These are phyloP conservation scores for Cladorrhinum samala DNA, from an alignment of 495 filamentous ascomycete genomes.

Conservation along the genomic window DNA sequence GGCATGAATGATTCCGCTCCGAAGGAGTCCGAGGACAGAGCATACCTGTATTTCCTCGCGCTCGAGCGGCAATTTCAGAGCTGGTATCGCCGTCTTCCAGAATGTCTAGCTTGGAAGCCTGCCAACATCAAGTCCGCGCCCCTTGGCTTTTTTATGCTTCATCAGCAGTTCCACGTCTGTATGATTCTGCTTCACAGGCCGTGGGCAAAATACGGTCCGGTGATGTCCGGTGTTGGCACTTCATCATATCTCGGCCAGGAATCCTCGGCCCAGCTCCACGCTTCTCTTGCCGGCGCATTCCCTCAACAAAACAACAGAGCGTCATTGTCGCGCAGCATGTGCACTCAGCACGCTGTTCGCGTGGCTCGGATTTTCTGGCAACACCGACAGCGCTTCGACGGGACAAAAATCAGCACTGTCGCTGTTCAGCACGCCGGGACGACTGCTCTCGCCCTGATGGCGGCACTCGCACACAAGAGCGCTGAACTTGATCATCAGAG, in stretches of 20 bases:
- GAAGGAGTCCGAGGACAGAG: conserved; percentile 31
- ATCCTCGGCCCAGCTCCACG: conserved; percentile 2
- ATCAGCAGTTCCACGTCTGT: conserved; percentile 47
- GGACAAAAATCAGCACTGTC: conserved; percentile 36
- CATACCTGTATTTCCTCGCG: conserved; percentile 40
- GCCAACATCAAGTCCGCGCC: conserved; percentile 45
- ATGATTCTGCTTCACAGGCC: conserved; percentile 47
- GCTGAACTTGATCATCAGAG: conserved; percentile 28
- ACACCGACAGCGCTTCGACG: conserved; percentile 45
- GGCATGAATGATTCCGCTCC: conserved; percentile 10
- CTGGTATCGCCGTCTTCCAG: conserved; percentile 47
- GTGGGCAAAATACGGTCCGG: conserved; percentile 40
- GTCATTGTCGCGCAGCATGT: conserved; percentile 40
- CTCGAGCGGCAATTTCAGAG: conserved; percentile 45
- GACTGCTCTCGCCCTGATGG: conserved; percentile 46
- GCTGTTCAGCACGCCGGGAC: conserved; percentile 48
- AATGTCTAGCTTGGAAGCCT: conserved; percentile 41
- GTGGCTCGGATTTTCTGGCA: conserved; percentile 48
- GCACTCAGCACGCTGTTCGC: conserved; percentile 47
- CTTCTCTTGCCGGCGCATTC: conserved; percentile 10
- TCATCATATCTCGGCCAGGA: conserved; percentile 8
- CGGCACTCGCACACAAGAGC: conserved; percentile 37
- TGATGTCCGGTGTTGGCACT: conserved; percentile 18
- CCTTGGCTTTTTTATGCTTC: conserved; percentile 46
- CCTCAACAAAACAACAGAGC: conserved; percentile 34